phyloP scores from a whole-genome alignment of 176 grass and related monocot genomes.

The Bromus sterilis region DNA sequence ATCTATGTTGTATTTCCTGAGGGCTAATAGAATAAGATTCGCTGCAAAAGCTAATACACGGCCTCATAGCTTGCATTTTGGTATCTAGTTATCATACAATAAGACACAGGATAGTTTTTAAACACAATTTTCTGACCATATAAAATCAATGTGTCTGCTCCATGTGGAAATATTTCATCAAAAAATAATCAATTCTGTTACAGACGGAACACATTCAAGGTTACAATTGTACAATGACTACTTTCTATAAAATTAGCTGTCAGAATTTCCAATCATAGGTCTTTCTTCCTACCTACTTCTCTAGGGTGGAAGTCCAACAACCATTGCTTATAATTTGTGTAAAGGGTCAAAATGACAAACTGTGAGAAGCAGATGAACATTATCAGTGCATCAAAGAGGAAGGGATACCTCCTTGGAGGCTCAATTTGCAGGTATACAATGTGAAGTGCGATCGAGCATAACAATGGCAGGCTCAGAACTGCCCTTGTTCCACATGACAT shows the following conservation, averaged over 20 bases:
- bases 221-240: slow-evolving; percentile 16
- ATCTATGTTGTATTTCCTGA: background rate
- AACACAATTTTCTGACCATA: background rate
- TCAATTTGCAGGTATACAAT: slow-evolving; percentile 52
- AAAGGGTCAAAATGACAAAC: slow-evolving; percentile 58
- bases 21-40: background rate
- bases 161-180: slow-evolving; percentile 7
- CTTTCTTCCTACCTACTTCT: slow-evolving; percentile 56
- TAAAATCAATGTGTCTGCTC: background rate
- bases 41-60: background rate
- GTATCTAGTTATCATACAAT: background rate
- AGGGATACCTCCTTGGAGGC: slow-evolving; percentile 77
- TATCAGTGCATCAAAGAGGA: slow-evolving; percentile 82
- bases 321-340: slow-evolving; percentile 87
- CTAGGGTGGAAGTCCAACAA: slow-evolving; percentile 43
- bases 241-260: slow-evolving; percentile 5
- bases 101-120: background rate
- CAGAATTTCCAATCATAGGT: slow-evolving; percentile 44
- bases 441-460: slow-evolving; percentile 49
- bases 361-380: slow-evolving; percentile 88
- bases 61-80: background rate
- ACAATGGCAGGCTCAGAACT: slow-evolving; percentile 40
- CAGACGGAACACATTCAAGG: slow-evolving; percentile 6
- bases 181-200: slow-evolving; percentile 26
- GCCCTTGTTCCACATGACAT: slow-evolving; percentile 30